Conservation (phyloP, 768 basidiomycete genomes). For the Leucocoprinus sp. region DNA sequence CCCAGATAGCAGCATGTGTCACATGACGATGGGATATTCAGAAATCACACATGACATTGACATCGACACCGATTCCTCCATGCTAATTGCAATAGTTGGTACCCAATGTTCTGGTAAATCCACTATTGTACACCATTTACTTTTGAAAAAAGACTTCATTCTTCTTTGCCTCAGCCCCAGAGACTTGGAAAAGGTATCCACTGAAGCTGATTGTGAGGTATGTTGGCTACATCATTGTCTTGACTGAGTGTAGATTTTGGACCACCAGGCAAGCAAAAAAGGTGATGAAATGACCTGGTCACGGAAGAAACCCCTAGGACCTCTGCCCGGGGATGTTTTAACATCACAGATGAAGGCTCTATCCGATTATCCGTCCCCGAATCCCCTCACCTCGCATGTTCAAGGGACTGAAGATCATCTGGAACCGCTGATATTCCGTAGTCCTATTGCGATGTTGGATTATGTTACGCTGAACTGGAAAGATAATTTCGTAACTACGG, state of each 20-base stretch:
- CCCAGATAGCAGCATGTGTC: no score
- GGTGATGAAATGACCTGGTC: not conserved
- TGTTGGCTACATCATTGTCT: not conserved
- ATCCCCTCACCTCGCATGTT: slow-evolving; percentile 24
- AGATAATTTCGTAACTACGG: slow-evolving; percentile 71
- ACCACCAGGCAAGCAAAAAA: slow-evolving; percentile 8
- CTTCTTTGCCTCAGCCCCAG: slow-evolving; percentile 32
- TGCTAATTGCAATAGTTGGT: slow-evolving; percentile 67
- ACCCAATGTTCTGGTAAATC: slow-evolving; percentile 56
- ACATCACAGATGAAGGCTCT: slow-evolving; percentile 3
- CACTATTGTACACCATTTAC: slow-evolving; percentile 50
- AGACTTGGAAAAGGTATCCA: not conserved
- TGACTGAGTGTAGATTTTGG: not conserved
- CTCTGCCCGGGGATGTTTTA: slow-evolving; percentile 8
- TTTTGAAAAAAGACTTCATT: slow-evolving; percentile 48
- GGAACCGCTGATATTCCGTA: slow-evolving; percentile 31
- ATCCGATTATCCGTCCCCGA: slow-evolving; percentile 30
- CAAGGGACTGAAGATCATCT: slow-evolving; percentile 15
- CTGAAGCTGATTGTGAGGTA: slow-evolving; percentile 9
- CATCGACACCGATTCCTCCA: slow-evolving; percentile 19
- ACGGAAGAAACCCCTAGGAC: slow-evolving; percentile 9
- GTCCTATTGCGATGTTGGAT: slow-evolving; percentile 49
- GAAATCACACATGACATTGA: not conserved
- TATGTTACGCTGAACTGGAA: slow-evolving; percentile 80
- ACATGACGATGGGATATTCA: no score